These are phyloP conservation scores for Puya raimondii DNA, from an alignment of 176 grass and related monocot genomes.

Conservation along the genomic window DNA sequence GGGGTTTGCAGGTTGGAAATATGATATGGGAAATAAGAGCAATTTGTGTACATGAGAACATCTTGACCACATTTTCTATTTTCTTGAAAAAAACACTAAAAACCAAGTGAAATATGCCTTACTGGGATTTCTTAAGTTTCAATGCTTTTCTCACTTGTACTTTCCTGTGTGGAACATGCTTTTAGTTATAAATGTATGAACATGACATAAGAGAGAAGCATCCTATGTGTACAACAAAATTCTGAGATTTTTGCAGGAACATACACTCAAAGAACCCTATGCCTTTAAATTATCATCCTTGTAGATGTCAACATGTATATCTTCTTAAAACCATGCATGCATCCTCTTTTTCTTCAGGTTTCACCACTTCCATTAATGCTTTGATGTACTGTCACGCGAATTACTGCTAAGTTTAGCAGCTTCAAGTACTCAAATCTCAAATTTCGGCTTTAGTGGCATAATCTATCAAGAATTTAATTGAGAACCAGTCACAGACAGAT, in stretches of 20 bases:
- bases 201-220: background rate
- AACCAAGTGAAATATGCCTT: background rate
- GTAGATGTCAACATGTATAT: too few species aligned
- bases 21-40: too few species aligned
- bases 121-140: background rate
- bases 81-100: background rate
- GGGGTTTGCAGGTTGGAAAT: too few species aligned
- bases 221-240: constrained; percentile 2
- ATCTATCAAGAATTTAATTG: too few species aligned
- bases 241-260: background rate
- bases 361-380: background rate
- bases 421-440: too few species aligned
- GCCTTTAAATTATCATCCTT: background rate
- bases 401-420: too few species aligned
- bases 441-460: too few species aligned
- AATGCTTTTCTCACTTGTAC: constrained; percentile 7
- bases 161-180: constrained; percentile 1
- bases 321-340: too few species aligned
- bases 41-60: too few species aligned
- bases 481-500: too few species aligned
- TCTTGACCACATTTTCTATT: too few species aligned
- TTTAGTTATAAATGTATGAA: background rate
- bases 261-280: constrained; percentile 4
- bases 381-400: background rate
- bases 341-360: too few species aligned